Evolutionary conservation across 2,329 filamentous ascomycete species (phyloP), one percentile per base, ranked within the genome.

Genomic region (Cladorrhinum sp.): DNA sequence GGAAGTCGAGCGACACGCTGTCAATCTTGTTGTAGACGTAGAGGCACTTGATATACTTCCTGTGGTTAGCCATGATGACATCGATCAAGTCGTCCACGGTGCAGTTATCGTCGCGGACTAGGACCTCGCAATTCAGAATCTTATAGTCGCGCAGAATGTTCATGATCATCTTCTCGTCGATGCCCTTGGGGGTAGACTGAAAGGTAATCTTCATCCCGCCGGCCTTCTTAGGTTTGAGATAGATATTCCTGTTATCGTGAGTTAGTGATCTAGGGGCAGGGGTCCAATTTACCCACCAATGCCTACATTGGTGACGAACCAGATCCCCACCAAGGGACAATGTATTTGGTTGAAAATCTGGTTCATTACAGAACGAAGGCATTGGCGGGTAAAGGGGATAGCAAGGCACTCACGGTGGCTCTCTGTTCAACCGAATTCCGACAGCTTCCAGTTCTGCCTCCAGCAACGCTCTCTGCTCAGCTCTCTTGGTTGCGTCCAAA

Each of bases 21-120:
- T 99, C 95, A 78, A 99, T 96, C 79, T 99, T 99, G 88, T 99
- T 99, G 86, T 99, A 99, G 29, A 98, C 93, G 77, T 99, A 99
- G 29, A 99, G 83, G 72, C 91, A 88, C 74, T 82, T 86, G 80
- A 99, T 97, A 81, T 99, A 99, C 76, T 96, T 99, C 72, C 95
- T 83, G 80, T 99, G 95, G 73, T 97, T 92, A 76, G 95, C 96
- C 93, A 98, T 98, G 77, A 99, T 97, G 63, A 97, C 92, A 75
- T 99, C 95, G 78, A 99, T 99, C 75, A 99, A 90, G 76, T 99
- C 93, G 78, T 99, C 95, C 36, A 99, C 92, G 1, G 95, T 98
- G 45, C 90, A 92, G 73, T 96, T 87, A 72, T 99, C 95, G 73
- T 99, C 95, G 69, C 95, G 90, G 16, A 99, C 86, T 22, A 99